phyloP scores from a whole-genome alignment of 1,284 basidiomycete species.

The Sporisorium iseilematis-ciliati region DNA sequence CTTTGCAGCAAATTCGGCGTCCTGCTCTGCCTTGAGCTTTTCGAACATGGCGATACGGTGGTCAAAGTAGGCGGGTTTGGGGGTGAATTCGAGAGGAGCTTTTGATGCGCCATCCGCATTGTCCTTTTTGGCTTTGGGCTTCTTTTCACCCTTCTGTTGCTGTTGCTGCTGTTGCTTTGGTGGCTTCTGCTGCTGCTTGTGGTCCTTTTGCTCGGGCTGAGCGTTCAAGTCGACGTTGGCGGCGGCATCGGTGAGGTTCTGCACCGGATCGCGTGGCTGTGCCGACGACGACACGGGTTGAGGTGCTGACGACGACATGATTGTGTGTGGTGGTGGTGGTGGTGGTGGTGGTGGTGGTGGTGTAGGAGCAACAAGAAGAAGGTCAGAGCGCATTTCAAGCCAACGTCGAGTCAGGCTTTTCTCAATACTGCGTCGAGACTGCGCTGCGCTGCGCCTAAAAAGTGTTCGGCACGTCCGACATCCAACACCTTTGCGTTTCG shows the following conservation, averaged over 20 bases:
- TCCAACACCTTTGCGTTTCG: constrained; percentile 5
- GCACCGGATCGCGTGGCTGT: constrained; percentile 48
- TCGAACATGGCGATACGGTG: constrained; percentile 92
- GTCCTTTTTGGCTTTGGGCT: constrained; percentile 55
- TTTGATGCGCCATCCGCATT: constrained; percentile 44
- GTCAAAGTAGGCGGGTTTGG: constrained; percentile 87
- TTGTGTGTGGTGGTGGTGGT: no score
- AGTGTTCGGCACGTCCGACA: constrained; percentile 9
- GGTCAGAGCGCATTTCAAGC: constrained; percentile 15
- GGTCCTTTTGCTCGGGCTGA: constrained; percentile 24
- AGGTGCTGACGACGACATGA: constrained; percentile 49
- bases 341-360: constrained; percentile 8
- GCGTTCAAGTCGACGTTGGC: constrained; percentile 46
- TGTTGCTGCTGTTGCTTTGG: constrained; percentile 28
- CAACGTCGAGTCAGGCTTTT: background rate
- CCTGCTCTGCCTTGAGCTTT: constrained; percentile 86
- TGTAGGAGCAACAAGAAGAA: constrained; percentile 3
- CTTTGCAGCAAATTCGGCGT: constrained; percentile 84
- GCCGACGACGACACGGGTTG: constrained; percentile 57
- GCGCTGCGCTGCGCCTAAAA: constrained; percentile 13
- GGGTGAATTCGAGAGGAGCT: constrained; percentile 75
- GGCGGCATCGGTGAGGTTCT: constrained; percentile 52
- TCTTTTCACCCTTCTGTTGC: constrained; percentile 60
- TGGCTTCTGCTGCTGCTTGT: constrained; percentile 23
- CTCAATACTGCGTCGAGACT: constrained; percentile 8